Base-by-base conservation (phyloP, 2,329 filamentous ascomycete genomes). In the Lachnellula subtilissima region DNA sequence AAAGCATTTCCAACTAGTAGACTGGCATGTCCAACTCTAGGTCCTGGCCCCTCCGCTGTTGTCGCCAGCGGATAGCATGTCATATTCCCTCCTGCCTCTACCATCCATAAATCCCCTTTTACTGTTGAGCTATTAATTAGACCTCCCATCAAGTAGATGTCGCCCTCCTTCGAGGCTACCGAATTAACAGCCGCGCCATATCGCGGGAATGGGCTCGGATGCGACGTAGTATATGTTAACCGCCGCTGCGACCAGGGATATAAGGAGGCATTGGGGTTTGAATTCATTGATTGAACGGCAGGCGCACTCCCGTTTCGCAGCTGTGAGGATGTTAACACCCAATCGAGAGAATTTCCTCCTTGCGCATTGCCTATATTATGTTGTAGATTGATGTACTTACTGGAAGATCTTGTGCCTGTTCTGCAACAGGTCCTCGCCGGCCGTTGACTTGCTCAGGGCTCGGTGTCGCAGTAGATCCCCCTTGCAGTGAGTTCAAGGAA, bases 181-280 rank as follows among this genome's bases (percentile, higher is more conserved):
- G 91, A 83, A 72, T 99, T 99, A 71, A 97, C 93, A 6, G 95
- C 94, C 51, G 95, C 91, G 70, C 94, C 94, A 80, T 99, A 99
- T 71, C 94, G 86, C 14, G 94, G 94, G 66, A 99, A 99, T 0
- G 94, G 94, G 64, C 90, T 92, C 11, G 87, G 82, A 67, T 91
- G 86, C 2, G 86, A 82, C 5, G 90, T 85, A 15, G 89, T 89
- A 72, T 96, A 96, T 62, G 88, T 93, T 52, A 99, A 74, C 54
- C 89, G 85, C 58, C 91, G 86, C 70, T 96, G 90, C 61, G 93
- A 96, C 94, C 94, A 99, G 0, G 94, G 94, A 69, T 97, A 99
- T 53, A 96, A 83, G 5, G 91, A 91, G 42, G 87, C 78, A 72
- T 92, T 94, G 42, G 84, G 80, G 60, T 84, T 81, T 62, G 73